Base-by-base conservation (phyloP, 108 stramenopile genomes). In the Conticribra guillardii region DNA sequence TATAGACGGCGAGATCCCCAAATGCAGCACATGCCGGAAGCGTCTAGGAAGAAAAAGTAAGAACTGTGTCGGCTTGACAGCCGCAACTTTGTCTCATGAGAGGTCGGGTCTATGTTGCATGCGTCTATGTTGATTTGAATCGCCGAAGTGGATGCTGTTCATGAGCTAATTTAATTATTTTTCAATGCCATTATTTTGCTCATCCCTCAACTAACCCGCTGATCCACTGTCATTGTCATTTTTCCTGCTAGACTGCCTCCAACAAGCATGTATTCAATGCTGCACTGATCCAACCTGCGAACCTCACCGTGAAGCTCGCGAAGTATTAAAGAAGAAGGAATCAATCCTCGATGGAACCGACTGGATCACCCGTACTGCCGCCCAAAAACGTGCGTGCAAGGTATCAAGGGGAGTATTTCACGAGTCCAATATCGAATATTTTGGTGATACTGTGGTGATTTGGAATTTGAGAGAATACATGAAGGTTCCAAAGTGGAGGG, bases 401-500 rank as follows among this genome's bases (percentile, higher is more conserved):
- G 68, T 82, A 8, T 23, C 31, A 41, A 71, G 71, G 33, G 80
- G 80, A 14, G 52, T 51, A 16, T 85, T 86, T 34, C 55, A 56
- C 32, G 89, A 90, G 37, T 17, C 76, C 4, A 60, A 46, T 34
- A 81, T 90, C 19, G 46, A 51, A 34, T 88, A 86, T 50, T 53
- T 79, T 59, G 74, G 82, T 26, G 84, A 90, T 60, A 83, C 85
- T 8, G 71, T 85, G 0, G 64, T 83, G 15, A 63, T 88, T 37
- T 90, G 85, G 85, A 64, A 84, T 69, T 16, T 86, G 0, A 22
- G 37, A 0, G 74, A 84, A 28, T 85, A 75, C 52, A 28, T 84
- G 55, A 48, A 48, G 16, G 64, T 73, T 64, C 60, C 72, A 27
- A 88, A 85, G 53, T 88, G 87, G 87, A 85, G 69, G 71, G 84